Conservation (phyloP, 2,329 filamentous ascomycete species). For the Seiridium unicorne region DNA sequence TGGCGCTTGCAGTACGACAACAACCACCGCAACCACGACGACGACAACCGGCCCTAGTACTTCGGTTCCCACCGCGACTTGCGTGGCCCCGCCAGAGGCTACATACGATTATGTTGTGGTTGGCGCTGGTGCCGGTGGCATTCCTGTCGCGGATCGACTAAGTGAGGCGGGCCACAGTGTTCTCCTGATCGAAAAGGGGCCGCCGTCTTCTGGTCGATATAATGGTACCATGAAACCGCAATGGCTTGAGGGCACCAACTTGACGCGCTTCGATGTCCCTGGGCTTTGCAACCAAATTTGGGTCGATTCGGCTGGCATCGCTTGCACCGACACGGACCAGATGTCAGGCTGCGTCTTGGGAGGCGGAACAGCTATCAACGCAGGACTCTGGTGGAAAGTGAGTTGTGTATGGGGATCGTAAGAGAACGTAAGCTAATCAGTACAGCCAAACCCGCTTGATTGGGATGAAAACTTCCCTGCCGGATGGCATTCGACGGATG, state of each 20-base stretch:
- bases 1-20: conserved; percentile 29
- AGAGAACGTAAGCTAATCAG: conserved; percentile 9
- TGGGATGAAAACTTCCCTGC: conserved; percentile 72
- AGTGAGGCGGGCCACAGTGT: conserved; percentile 65
- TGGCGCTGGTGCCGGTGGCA: conserved; percentile 58
- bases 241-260: conserved; percentile 60
- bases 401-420: conserved; percentile 15
- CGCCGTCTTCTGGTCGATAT: conserved; percentile 63
- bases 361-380: conserved; percentile 65
- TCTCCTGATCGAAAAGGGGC: conserved; percentile 60
- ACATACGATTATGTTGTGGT: conserved; percentile 62
- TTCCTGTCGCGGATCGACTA: conserved; percentile 58
- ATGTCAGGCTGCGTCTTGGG: conserved; percentile 73
- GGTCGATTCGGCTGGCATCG: conserved; percentile 60
- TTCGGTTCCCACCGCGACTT: conserved; percentile 13
- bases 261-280: conserved; percentile 71
- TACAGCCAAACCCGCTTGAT: conserved; percentile 57
- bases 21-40: conserved; percentile 12
- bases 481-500: conserved; percentile 68
- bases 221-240: conserved; percentile 58
- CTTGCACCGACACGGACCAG: conserved; percentile 68
- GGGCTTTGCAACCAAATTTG: conserved; percentile 72
- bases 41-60: conserved; percentile 19
- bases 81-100: conserved; percentile 19
- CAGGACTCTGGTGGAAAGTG: conserved; percentile 66